phyloP scores from a whole-genome alignment of 345 rosid genomes.

The Sonneratia caseolaris region DNA sequence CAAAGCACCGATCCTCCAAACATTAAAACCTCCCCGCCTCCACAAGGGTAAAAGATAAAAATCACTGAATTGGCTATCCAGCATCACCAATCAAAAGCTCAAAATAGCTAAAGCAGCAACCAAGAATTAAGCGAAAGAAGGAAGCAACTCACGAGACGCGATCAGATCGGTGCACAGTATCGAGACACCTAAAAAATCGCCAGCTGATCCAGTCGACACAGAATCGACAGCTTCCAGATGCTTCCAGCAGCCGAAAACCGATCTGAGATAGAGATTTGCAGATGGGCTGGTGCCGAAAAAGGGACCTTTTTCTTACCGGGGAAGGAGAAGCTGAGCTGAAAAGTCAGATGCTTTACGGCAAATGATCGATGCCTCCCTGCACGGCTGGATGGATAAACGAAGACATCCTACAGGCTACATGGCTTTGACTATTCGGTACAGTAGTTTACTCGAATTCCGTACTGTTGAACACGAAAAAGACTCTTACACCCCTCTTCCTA shows the following conservation, averaged over 20 bases:
- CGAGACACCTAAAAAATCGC: neutral
- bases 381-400: too few relatives aligned
- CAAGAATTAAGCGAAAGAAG: neutral
- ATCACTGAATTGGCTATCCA: neutral
- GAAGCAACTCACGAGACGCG: neutral
- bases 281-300: neutral
- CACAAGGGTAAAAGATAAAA: neutral
- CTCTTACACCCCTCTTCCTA: constrained; percentile 5
- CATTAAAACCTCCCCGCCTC: neutral
- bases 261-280: neutral
- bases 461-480: constrained; percentile 7
- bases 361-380: neutral
- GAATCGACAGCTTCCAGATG: neutral
- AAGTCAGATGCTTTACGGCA: neutral
- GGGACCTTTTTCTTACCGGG: neutral
- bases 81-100: neutral
- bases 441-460: constrained; percentile 6
- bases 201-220: neutral
- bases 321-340: constrained; percentile 1
- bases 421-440: constrained; percentile 24
- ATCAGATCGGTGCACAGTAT: neutral
- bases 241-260: neutral
- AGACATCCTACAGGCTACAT: too few relatives aligned
- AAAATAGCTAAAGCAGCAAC: neutral
- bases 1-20: neutral